Evolutionary conservation across 345 rosid genomes (phyloP), one percentile per base, ranked within the genome.

Genomic region (Reutealis trisperma): DNA sequence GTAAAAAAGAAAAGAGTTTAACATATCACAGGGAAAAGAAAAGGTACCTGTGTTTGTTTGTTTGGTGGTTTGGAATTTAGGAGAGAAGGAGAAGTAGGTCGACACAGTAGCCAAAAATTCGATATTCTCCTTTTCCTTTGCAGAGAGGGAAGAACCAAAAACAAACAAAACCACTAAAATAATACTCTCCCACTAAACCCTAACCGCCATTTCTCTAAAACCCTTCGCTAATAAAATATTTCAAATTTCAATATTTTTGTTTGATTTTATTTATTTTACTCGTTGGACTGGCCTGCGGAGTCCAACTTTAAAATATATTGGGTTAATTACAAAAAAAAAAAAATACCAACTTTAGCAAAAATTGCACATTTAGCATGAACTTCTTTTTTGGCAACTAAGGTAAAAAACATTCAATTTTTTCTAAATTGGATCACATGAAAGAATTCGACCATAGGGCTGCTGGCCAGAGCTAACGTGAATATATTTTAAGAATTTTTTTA

Each of bases 131-230:
- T 68, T 68, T 67, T 25, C 34, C 16, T 68, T 27, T 69, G 59
- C 13, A 49, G 30, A 42, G 27, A 67, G 55, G 54, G 21, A 45
- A 45, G 13, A 11, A 5, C 41, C 41, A 37, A 37, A 37, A 37
- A 37, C 5, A 37, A 37, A 37, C 41, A 37, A 37, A 1, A 12
- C 15, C 25, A 67, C 12, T 65, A 42, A 37, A 19, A 18, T 16
- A 65, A 65, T 18, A 19, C 11, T 0, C 51, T 21, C 51, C 5
- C 16, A 22, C 19, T 69, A 69, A 69, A 69, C 72, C 72, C 72
- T 69, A 69, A 69, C 72, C 72, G 72, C 72, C 72, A 69, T 30
- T 68, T 19, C 34, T 45, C 59, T 14, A 47, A 69, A 69, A 69
- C 72, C 58, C 72, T 24, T 8, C n/a, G 15, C 41, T 1, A 45